phyloP scores from a whole-genome alignment of 176 grass and related monocot species.

The Zizania latifolia region DNA sequence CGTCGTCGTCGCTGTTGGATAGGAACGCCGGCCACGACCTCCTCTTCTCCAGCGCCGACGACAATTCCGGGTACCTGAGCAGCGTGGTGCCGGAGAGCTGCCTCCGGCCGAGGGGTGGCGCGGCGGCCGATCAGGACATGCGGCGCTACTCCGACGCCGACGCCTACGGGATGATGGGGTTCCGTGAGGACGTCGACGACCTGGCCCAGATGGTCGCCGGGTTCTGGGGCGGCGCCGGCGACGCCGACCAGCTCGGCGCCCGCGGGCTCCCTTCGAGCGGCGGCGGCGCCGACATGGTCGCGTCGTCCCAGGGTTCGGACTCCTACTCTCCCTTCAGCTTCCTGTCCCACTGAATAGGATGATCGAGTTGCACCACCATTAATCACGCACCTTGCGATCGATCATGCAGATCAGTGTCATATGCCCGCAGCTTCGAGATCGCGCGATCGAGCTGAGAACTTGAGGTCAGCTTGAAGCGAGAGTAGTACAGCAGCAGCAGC shows the following conservation, averaged over 20 bases:
- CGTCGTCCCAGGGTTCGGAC: slow-evolving; percentile 35
- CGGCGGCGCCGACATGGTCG: slow-evolving; percentile 27
- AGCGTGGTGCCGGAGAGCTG: slow-evolving; percentile 91
- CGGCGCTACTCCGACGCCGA: slow-evolving; percentile 53
- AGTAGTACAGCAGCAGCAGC: slow-evolving; percentile 12
- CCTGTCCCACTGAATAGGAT: slow-evolving; percentile 44
- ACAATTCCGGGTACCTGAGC: slow-evolving; percentile 91
- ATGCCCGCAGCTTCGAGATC: too few relatives aligned
- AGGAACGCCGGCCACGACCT: slow-evolving; percentile 32
- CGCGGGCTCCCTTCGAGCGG: slow-evolving; percentile 30
- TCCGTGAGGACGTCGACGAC: slow-evolving; percentile 59
- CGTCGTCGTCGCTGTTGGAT: slow-evolving; percentile 18
- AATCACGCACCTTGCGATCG: not conserved
- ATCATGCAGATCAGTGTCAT: slow-evolving; percentile 4
- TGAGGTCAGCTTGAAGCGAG: too few relatives aligned
- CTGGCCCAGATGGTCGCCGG: slow-evolving; percentile 46
- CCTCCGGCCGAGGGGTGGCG: slow-evolving; percentile 49
- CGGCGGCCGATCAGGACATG: slow-evolving; percentile 26
- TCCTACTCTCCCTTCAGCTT: slow-evolving; percentile 48
- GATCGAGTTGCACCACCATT: not conserved
- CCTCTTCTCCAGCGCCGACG: slow-evolving; percentile 56
- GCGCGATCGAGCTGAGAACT: too few relatives aligned
- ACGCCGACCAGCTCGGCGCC: slow-evolving; percentile 29
- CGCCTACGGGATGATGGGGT: slow-evolving; percentile 40
- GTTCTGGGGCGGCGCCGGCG: slow-evolving; percentile 42